Conservation (phyloP, 306 rosid genomes). For the Betula pendula region DNA sequence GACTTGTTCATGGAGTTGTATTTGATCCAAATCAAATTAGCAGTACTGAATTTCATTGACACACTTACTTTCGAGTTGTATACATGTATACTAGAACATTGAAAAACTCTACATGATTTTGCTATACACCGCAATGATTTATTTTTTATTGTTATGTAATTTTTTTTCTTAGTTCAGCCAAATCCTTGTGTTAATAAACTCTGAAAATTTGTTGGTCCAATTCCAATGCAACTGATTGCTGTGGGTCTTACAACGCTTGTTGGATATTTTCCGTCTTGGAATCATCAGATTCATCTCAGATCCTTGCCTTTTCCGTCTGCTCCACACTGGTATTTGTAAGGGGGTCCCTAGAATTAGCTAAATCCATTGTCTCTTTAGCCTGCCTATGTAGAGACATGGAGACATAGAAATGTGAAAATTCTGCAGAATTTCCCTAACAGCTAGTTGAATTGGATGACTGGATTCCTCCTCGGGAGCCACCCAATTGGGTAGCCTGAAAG, state of each 20-base stretch:
- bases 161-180: not conserved
- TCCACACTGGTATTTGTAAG: not conserved
- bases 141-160: not conserved
- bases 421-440: no score
- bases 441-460: no score
- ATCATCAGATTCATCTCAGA: no score
- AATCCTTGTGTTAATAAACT: not conserved
- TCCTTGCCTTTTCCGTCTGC: no score
- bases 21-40: slow-evolving; percentile 50
- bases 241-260: not conserved
- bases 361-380: not conserved
- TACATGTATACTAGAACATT: not conserved
- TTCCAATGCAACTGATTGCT: not conserved
- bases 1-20: slow-evolving; percentile 48
- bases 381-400: no score
- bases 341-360: not conserved
- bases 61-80: slow-evolving; percentile 5
- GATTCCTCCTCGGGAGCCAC: no score
- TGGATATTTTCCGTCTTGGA: not conserved
- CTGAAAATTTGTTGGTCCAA: not conserved
- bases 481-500: no score
- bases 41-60: slow-evolving; percentile 30
- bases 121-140: not conserved
- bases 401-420: no score
- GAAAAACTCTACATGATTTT: not conserved